Evolutionary conservation across 768 basidiomycete genomes (phyloP), one percentile per base, ranked within the genome.

Genomic region (Cystobasidium ongulense): DNA sequence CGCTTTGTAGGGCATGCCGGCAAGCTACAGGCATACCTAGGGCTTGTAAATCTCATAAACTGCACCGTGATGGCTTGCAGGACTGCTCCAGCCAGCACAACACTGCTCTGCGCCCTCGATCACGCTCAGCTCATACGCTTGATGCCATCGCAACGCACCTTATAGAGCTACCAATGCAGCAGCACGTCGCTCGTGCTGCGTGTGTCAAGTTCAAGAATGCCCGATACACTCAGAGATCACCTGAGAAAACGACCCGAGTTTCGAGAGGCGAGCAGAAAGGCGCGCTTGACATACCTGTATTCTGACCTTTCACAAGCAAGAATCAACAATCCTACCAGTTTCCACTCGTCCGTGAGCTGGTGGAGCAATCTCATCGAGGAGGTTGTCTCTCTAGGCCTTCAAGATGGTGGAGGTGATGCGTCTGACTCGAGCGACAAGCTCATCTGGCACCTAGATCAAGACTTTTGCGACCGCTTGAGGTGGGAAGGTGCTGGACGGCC

Each of bases 401-500:
- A 71, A 54, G 54, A 59, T 59, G 68, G 54, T 10, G 53, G 54
- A 7, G 68, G 35, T 8, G 54, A 23, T 25, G 33, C 25, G 3
- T n/a, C 46, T 29, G 65, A 43, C 3, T 39, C 38, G 1, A 43
- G 36, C 21, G 65, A 67, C 43, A 67, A 67, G 65, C 53, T 71
- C 17, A 52, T 71, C 2, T 71, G 68, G 68, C 68, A 71, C 25
- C 53, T 71, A 8, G 68, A 71, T 29, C 53, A 59, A 38, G 54
- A 23, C 36, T 71, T 71, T 39, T 35, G 25, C n/a, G 68, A 71
- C 52, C 52, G 68, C 10, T 36, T 71, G 29, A 54, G 68, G n/a
- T 71, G 68, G 68, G 68, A 71, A 18, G 54, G 54, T 36, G 68
- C 68, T 5, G 68, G 68, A 3, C 33, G 53, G 5, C 68, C 68